These are phyloP conservation scores for Cercospora zeina DNA, from an alignment of 2,329 filamentous ascomycete genomes.

Conservation along the genomic window DNA sequence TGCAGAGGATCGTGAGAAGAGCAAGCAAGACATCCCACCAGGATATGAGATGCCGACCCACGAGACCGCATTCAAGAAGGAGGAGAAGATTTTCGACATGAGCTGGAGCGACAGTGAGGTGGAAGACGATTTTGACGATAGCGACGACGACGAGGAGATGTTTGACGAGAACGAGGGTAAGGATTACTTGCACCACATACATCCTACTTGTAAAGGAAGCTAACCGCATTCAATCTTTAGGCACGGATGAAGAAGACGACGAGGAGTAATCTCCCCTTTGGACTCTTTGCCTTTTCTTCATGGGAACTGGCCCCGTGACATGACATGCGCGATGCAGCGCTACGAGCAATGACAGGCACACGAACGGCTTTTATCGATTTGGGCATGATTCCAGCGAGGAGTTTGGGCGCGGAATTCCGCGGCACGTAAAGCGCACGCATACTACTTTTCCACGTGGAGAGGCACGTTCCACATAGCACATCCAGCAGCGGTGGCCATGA, in stretches of 20 bases:
- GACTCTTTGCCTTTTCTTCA: background rate
- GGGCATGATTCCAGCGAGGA: conserved; percentile 24
- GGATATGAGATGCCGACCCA: conserved; percentile 80
- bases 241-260: conserved; percentile 26
- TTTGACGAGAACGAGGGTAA: conserved; percentile 60
- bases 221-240: background rate
- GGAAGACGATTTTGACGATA: conserved; percentile 75
- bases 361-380: conserved; percentile 19
- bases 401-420: conserved; percentile 19
- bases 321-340: background rate
- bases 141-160: conserved; percentile 58
- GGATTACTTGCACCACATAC: conserved; percentile 51
- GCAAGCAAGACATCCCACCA: conserved; percentile 75
- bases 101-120: conserved; percentile 60
- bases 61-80: conserved; percentile 61
- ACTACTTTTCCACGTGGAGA: conserved; percentile 6
- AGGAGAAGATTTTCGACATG: conserved; percentile 64
- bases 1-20: conserved; percentile 67
- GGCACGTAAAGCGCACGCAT: conserved; percentile 10
- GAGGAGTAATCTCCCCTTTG: conserved; percentile 9
- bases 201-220: conserved; percentile 28
- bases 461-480: background rate
- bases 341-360: background rate
- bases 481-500: background rate
- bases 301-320: background rate